Base-by-base conservation (phyloP, 305 asterid genomes). In the Plantago lanceolata region DNA sequence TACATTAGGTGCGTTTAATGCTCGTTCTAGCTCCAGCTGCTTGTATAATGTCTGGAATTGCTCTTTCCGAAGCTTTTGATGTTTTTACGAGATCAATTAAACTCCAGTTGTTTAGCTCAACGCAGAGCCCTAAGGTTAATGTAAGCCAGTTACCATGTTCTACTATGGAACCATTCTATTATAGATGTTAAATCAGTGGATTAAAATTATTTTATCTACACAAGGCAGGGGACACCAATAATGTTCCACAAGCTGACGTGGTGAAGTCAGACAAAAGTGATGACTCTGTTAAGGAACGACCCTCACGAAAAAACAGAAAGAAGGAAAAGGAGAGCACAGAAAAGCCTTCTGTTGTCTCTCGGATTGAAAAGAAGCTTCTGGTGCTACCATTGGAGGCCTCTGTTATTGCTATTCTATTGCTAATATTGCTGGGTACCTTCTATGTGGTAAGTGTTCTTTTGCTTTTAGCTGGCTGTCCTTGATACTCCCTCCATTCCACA, bases 21-120 rank as follows among this genome's bases (percentile, higher is more conserved):
- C 97, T 93, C 71, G 99, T 93, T 45, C 90, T 93, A 65, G 99
- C 99, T 75, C 97, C 99, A 48, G 99, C 97, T 15, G 99, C 99
- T 63, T 93, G 99, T 78, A 88, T 93, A 76, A 83, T 93, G 97
- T 93, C 99, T 74, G 99, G 97, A 74, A 93, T 90, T 65, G 99
- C 99, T 64, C 96, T 93, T 68, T 93, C 99, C 8, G 87, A 85
- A 80, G 95, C 99, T 53, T 90, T 90, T 78, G 90, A 73, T 63
- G 95, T 87, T 75, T 74, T 85, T 48, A 90, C 99, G 61, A 77
- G 86, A 71, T 93, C 99, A 37, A 73, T 93, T 71, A 93, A 90
- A 79, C 81, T 72, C 74, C 90, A 89, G 73, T 70, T 82, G 68
- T 77, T 65, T 73, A 78, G 65, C 57, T 63, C 72, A 65, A 56